Evolutionary conservation across 495 filamentous ascomycete species (phyloP), one percentile per base, ranked within the genome.

Genomic region (Elasticomyces elasticus): DNA sequence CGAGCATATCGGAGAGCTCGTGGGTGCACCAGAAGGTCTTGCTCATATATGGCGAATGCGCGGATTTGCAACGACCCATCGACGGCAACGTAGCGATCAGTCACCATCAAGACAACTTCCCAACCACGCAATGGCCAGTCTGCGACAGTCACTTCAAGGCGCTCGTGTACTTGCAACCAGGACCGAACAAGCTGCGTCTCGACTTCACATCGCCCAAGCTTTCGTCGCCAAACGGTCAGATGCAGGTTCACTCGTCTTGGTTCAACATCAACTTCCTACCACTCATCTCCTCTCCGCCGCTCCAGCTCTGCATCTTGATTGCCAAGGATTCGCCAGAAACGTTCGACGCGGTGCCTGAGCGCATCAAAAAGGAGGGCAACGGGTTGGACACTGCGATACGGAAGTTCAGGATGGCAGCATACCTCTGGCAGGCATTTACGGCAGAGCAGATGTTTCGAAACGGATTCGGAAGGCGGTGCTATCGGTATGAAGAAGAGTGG

Each of bases 401-500:
- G 52, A 95, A 95, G 67, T 94, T 87, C 62, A 79, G 88, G 50
- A 94, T 89, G 81, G 83, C 88, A 22, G 89, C 88, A 17, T 94
- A 95, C 65, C 75, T 96, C 1, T 96, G 90, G 90, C 90, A 95
- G 66, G 87, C 89, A 7, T 95, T 92, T 63, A 96, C 90, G 0
- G 87, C 85, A 12, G 89, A 95, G 64, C 89, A 96, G 65, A 95
- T 95, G 89, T 84, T 79, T 67, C 85, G 88, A 54, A 84, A 91
- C 67, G 83, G 81, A 42, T 77, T 95, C 49, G 88, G 88, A 2
- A 78, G 90, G 24, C 79, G 90, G 22, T 85, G 81, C 42, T 95
- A 95, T 64, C 76, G 89, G 38, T 87, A 91, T 58, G 90, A 96
- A 51, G 90, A 96, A 66, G 87, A 91, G 60, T 96, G 90, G 90